phyloP scores from a whole-genome alignment of 306 rosid genomes.

The Chamaecrista fasciculata region DNA sequence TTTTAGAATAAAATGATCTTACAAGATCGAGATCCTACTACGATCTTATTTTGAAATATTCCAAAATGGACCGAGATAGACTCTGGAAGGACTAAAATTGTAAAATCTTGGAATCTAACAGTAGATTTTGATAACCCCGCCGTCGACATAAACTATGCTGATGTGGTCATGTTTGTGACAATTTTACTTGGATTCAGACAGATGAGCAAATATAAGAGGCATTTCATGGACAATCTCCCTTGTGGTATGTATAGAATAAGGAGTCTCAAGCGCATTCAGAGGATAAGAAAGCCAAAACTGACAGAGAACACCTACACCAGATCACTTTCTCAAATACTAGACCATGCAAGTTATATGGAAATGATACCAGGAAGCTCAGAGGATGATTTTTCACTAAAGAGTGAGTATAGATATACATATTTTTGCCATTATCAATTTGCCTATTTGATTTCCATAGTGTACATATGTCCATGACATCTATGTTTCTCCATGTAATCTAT shows the following conservation, averaged over 20 bases:
- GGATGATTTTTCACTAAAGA: conserved; percentile 32
- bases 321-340: conserved; percentile 7
- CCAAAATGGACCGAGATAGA: no score
- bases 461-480: not conserved
- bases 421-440: not conserved
- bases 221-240: conserved; percentile 19
- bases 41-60: no score
- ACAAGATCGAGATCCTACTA: no score
- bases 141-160: not conserved
- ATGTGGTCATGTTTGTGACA: conserved; percentile 11
- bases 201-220: conserved; percentile 33
- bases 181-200: conserved; percentile 32
- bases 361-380: conserved; percentile 67
- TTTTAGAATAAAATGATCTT: no score
- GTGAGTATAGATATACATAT: conserved; percentile 37
- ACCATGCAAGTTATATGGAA: conserved; percentile 46
- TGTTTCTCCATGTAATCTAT: not conserved
- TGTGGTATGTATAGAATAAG: conserved; percentile 43
- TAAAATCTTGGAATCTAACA: no score
- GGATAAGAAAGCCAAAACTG: conserved; percentile 41
- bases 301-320: conserved; percentile 3
- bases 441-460: not conserved
- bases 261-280: conserved; percentile 34
- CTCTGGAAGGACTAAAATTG: no score
- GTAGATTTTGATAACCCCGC: no score